Conservation (phyloP, 139 green algal genomes). For the Coelastrella sp. region DNA sequence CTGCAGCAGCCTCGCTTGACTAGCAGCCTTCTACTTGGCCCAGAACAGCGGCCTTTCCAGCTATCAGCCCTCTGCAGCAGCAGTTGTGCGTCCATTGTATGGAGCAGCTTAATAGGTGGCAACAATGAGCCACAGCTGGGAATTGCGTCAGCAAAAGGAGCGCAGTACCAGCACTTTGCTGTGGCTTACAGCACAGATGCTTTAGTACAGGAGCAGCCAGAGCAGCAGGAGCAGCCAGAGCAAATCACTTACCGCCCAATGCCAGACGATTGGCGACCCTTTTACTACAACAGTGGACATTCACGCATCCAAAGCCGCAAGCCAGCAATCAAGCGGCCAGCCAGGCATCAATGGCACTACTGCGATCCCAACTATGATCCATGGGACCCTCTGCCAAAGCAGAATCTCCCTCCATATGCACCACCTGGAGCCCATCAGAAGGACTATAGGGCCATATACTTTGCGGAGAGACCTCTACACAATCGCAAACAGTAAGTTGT, state of each 20-base stretch:
- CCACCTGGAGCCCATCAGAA: slow-evolving; percentile 8
- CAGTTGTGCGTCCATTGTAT: neutral
- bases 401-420: slow-evolving; percentile 54
- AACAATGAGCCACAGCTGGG: neutral
- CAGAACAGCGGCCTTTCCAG: neutral
- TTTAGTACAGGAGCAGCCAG: slow-evolving; percentile 21
- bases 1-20: neutral
- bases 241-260: too few species aligned
- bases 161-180: neutral
- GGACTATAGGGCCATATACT: slow-evolving; percentile 48
- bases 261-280: neutral
- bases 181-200: neutral
- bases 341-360: slow-evolving; percentile 66
- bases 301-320: slow-evolving; percentile 52
- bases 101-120: neutral
- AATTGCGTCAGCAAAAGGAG: neutral
- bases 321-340: slow-evolving; percentile 59
- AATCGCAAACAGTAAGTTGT: slow-evolving; percentile 27
- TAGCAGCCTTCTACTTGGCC: neutral
- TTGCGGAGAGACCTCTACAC: neutral
- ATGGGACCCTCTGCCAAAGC: slow-evolving; percentile 30
- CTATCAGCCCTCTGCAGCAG: neutral
- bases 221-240: slow-evolving; percentile 1
- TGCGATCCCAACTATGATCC: slow-evolving; percentile 64
- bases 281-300: neutral